Percentiles rank a stretch among this genome's conserved stretches.
Evolutionary conservation across 371 early-diverging fungal genomes (phyloP).

Genomic region (Rhizomucor pusillus): DNA sequence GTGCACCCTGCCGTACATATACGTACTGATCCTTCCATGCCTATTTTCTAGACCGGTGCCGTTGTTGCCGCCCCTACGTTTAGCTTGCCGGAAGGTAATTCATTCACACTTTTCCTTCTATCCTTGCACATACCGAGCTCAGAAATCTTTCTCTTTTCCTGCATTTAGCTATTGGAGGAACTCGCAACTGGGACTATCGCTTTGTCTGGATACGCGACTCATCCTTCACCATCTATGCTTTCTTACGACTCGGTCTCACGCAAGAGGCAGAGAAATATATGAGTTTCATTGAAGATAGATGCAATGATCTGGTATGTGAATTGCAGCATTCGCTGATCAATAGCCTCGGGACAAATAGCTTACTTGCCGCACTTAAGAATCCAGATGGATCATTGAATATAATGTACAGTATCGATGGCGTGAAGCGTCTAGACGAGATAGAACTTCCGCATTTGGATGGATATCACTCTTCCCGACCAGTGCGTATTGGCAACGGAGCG

Average conservation of each 20-base stretch:
- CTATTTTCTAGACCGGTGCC: constrained; percentile 60
- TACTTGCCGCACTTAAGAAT: constrained; percentile 34
- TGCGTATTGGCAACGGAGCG: constrained; percentile 85
- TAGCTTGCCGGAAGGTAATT: constrained; percentile 69
- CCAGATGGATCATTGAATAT: constrained; percentile 75
- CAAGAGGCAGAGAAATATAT: constrained; percentile 73
- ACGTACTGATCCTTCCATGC: background rate
- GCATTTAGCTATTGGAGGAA: constrained; percentile 62
- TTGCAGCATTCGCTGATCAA: background rate
- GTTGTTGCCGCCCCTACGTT: constrained; percentile 85
- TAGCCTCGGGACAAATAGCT: background rate
- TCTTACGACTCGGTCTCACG: constrained; percentile 73
- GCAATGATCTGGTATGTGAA: constrained; percentile 50
- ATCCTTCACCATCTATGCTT: constrained; percentile 81
- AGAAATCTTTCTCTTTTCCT: background rate
- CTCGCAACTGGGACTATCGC: constrained; percentile 84
- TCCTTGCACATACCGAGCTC: background rate
- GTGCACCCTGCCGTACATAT: background rate
- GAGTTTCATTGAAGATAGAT: constrained; percentile 63
- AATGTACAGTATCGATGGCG: constrained; percentile 83
- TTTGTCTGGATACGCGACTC: constrained; percentile 84
- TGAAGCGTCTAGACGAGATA: constrained; percentile 57
- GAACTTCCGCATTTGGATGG: constrained; percentile 72
- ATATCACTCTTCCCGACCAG: constrained; percentile 73
- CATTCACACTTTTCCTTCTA: background rate